Evolutionary conservation across 352 stramenopile genomes (phyloP).

Genomic region (Phytophthora palmivora): DNA sequence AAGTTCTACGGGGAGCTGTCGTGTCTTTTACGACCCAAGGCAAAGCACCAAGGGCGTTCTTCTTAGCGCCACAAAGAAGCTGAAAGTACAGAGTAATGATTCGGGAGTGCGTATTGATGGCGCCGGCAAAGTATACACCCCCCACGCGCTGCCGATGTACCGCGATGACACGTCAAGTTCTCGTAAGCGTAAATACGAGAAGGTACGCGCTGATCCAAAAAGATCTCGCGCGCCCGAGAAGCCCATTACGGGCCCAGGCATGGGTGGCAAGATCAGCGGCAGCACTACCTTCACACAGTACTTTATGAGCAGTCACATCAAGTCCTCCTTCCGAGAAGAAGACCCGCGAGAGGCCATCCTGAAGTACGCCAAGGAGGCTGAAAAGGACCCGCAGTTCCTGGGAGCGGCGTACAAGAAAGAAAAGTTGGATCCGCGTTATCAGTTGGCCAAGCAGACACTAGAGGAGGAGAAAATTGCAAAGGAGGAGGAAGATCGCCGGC

Average conservation of each 20-base stretch:
- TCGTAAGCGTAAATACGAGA: conserved; percentile 79
- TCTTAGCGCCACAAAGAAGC: conserved; percentile 82
- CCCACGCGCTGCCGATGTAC: conserved; percentile 84
- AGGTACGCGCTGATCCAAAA: conserved; percentile 71
- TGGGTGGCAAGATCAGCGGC: conserved; percentile 82
- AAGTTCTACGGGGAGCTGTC: conserved; percentile 64
- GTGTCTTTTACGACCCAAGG: conserved; percentile 74
- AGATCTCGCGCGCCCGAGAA: conserved; percentile 79
- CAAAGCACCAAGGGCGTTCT: conserved; percentile 84
- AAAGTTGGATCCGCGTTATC: conserved; percentile 81
- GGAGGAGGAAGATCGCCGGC: conserved; percentile 75
- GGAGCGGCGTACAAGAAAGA: conserved; percentile 61
- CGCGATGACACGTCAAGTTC: conserved; percentile 61
- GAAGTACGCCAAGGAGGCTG: conserved; percentile 83
- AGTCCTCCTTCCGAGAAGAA: conserved; percentile 86
- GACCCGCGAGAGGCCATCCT: conserved; percentile 87
- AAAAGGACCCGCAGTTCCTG: conserved; percentile 76
- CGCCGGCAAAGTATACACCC: conserved; percentile 78
- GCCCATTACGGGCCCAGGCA: conserved; percentile 74
- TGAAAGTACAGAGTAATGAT: conserved; percentile 61
- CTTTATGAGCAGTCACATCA: conserved; percentile 90
- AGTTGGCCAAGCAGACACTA: conserved; percentile 74
- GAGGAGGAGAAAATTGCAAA: conserved; percentile 83
- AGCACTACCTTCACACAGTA: conserved; percentile 89
- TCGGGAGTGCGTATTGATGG: conserved; percentile 76